These are phyloP conservation scores for Esteya vermicola DNA, from an alignment of 2,329 filamentous ascomycete genomes.

Conservation along the genomic window DNA sequence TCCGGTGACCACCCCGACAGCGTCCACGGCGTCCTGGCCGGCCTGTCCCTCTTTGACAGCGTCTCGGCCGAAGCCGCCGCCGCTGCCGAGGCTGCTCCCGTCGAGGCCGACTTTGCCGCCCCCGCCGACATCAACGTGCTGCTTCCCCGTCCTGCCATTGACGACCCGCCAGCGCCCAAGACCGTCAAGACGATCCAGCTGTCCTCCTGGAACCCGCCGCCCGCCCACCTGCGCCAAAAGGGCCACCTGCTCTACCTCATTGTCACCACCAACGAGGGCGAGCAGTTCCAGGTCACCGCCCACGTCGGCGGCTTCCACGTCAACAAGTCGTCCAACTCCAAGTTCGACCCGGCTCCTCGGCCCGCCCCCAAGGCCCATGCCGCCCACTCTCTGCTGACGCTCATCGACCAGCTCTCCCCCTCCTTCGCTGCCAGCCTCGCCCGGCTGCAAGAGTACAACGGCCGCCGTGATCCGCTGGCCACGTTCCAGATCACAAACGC, in stretches of 20 bases:
- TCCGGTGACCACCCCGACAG: constrained; percentile 78
- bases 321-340: constrained; percentile 89
- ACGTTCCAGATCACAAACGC: constrained; percentile 95
- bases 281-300: constrained; percentile 85
- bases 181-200: constrained; percentile 80
- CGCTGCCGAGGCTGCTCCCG: constrained; percentile 21
- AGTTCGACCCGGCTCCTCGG: constrained; percentile 82
- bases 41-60: constrained; percentile 74
- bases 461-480: constrained; percentile 71
- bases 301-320: constrained; percentile 94
- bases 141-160: constrained; percentile 49
- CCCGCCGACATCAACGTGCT: constrained; percentile 55
- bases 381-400: constrained; percentile 72
- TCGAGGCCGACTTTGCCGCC: constrained; percentile 64
- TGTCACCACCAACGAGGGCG: constrained; percentile 82
- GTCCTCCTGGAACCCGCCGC: constrained; percentile 93
- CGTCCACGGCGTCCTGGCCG: constrained; percentile 73
- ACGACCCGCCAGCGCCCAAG: constrained; percentile 50
- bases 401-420: constrained; percentile 67
- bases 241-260: constrained; percentile 87
- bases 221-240: constrained; percentile 77
- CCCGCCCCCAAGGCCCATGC: constrained; percentile 62
- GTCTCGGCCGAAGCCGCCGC: constrained; percentile 36
- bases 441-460: constrained; percentile 71
- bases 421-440: constrained; percentile 68